Conservation (phyloP, 2,329 filamentous ascomycete species). For the Camillea tinctor region DNA sequence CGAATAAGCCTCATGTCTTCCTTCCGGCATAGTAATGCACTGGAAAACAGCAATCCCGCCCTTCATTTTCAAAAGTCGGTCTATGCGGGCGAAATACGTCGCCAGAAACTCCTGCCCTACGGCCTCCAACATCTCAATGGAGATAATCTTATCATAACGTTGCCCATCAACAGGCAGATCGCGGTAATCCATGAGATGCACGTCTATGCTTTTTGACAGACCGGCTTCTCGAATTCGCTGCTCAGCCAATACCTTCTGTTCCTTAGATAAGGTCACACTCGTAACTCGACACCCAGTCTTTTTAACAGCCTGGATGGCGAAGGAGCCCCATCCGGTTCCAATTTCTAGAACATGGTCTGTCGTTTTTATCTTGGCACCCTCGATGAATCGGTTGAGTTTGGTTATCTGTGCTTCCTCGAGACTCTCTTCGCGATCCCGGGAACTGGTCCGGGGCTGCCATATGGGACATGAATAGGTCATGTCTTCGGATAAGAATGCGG, state of each 20-base stretch:
- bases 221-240: constrained; percentile 61
- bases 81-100: constrained; percentile 65
- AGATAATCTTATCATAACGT: constrained; percentile 69
- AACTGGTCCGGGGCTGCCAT: constrained; percentile 50
- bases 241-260: constrained; percentile 69
- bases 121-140: constrained; percentile 76
- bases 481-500: constrained; percentile 69
- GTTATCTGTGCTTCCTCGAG: constrained; percentile 66
- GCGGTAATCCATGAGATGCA: constrained; percentile 68
- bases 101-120: constrained; percentile 67
- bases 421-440: constrained; percentile 48
- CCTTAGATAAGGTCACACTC: constrained; percentile 64
- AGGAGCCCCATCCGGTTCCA: constrained; percentile 73
- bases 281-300: constrained; percentile 68
- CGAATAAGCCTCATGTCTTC: constrained; percentile 63
- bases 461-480: constrained; percentile 76
- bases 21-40: constrained; percentile 75
- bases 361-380: constrained; percentile 60
- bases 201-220: constrained; percentile 58
- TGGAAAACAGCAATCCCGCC: constrained; percentile 70
- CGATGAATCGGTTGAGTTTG: constrained; percentile 65
- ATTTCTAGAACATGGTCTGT: constrained; percentile 73
- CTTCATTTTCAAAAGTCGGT: constrained; percentile 62
- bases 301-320: constrained; percentile 67
- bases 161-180: constrained; percentile 52